A percentile compares a stretch with the other conserved stretches of the same genome.
Conservation (phyloP, 2,329 filamentous ascomycete genomes). For the Domatiomyces globalis region DNA sequence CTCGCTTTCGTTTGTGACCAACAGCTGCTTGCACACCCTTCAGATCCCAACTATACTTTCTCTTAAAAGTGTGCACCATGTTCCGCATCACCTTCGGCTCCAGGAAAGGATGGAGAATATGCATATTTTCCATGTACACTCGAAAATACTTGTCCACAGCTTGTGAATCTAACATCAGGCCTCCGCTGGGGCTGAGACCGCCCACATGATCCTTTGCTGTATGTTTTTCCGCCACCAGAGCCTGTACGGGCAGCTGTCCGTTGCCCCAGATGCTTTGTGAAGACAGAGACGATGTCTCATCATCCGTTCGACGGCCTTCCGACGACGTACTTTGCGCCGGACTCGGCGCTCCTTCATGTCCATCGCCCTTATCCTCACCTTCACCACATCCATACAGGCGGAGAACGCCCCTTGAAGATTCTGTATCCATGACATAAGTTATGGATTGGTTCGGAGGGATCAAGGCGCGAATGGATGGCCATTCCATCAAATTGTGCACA, state of each 20-base stretch:
- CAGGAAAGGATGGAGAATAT: constrained; percentile 51
- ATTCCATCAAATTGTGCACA: constrained; percentile 66
- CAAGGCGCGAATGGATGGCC: constrained; percentile 53
- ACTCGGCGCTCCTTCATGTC: constrained; percentile 27
- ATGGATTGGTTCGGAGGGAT: constrained; percentile 34
- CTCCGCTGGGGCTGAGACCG: constrained; percentile 37
- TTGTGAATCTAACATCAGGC: constrained; percentile 38
- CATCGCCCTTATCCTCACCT: constrained; percentile 47
- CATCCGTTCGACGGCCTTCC: constrained; percentile 17
- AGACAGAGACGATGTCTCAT: constrained; percentile 26
- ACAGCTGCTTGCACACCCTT: constrained; percentile 2
- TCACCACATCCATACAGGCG: constrained; percentile 68
- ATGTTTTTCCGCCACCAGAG: constrained; percentile 13
- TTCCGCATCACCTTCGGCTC: constrained; percentile 38
- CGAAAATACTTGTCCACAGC: constrained; percentile 38
- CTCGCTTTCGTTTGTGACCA: constrained; percentile 16
- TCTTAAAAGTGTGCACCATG: constrained; percentile 40
- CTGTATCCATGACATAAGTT: constrained; percentile 57
- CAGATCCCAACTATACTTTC: constrained; percentile 29
- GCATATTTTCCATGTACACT: constrained; percentile 46
- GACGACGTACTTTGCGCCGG: constrained; percentile 27
- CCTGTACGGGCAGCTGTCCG: constrained; percentile 25
- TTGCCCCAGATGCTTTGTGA: constrained; percentile 39
- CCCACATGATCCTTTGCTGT: constrained; percentile 26
- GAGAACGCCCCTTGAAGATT: constrained; percentile 59